A percentile compares a stretch with the other conserved stretches of the same genome.
Evolutionary conservation across 352 stramenopile species (phyloP).

Genomic region (Globisporangium canariense): DNA sequence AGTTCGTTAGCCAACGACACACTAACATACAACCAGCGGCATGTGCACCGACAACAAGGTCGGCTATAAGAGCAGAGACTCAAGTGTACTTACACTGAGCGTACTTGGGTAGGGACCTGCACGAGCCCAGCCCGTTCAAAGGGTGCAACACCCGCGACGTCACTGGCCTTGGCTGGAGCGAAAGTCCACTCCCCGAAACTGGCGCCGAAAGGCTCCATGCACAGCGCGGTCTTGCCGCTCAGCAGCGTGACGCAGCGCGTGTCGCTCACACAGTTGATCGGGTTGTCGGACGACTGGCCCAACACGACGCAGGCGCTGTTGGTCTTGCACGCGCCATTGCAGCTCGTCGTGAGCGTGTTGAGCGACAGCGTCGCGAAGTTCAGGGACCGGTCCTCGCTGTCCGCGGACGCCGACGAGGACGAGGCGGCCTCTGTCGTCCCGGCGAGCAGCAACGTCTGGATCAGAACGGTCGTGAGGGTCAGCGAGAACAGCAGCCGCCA

Average conservation of each 20-base stretch:
- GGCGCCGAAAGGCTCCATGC: constrained; percentile 51
- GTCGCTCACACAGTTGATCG: constrained; percentile 77
- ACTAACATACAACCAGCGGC: neutral
- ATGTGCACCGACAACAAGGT: neutral
- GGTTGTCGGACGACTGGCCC: constrained; percentile 47
- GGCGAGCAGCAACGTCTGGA: neutral
- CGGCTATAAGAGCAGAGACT: neutral
- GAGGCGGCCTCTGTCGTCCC: constrained; percentile 8
- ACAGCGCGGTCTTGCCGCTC: constrained; percentile 63
- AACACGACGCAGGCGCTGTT: constrained; percentile 66
- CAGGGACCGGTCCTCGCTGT: constrained; percentile 10
- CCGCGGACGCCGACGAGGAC: constrained; percentile 6
- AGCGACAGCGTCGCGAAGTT: constrained; percentile 23
- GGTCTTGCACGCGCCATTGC: constrained; percentile 59
- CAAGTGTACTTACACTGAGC: constrained; percentile 28
- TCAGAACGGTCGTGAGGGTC: neutral
- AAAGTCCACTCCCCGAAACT: constrained; percentile 46
- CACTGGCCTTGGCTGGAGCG: constrained; percentile 44
- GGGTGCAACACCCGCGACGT: constrained; percentile 41
- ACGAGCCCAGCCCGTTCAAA: constrained; percentile 74
- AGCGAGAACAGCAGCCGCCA: neutral
- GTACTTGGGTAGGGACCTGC: constrained; percentile 48
- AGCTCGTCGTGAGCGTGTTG: constrained; percentile 78
- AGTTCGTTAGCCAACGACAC: neutral
- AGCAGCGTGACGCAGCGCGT: constrained; percentile 62